phyloP scores from a whole-genome alignment of 2,329 filamentous ascomycete species.

The Cordyceps tenuipes region DNA sequence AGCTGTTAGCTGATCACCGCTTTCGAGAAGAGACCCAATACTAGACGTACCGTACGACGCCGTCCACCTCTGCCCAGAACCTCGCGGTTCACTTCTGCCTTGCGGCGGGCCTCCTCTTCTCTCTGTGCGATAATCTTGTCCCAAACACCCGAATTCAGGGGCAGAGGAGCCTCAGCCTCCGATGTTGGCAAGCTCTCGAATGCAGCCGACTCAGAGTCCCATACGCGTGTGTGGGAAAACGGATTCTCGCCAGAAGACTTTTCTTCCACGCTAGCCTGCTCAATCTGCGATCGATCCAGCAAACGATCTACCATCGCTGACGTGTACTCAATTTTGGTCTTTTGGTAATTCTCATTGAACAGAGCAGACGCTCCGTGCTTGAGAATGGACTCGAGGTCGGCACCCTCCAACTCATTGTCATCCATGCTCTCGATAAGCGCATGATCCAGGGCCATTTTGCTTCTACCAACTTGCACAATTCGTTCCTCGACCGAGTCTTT shows the following conservation, averaged over 20 bases:
- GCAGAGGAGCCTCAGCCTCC: conserved; percentile 41
- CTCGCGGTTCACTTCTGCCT: conserved; percentile 59
- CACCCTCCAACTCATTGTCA: conserved; percentile 65
- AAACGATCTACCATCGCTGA: conserved; percentile 75
- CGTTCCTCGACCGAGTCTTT: conserved; percentile 85
- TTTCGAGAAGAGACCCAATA: not conserved
- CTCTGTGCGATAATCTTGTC: conserved; percentile 80
- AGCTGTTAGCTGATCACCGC: not conserved
- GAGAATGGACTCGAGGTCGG: conserved; percentile 80
- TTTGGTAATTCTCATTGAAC: conserved; percentile 65
- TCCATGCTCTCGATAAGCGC: conserved; percentile 90
- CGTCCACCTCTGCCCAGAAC: conserved; percentile 81
- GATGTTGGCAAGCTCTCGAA: conserved; percentile 55
- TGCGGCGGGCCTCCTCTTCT: conserved; percentile 66
- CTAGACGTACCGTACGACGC: conserved; percentile 39
- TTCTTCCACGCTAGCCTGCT: conserved; percentile 57
- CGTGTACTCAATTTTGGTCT: conserved; percentile 74
- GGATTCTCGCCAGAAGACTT: conserved; percentile 64
- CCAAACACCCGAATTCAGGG: conserved; percentile 68
- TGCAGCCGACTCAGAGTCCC: conserved; percentile 70
- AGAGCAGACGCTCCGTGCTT: conserved; percentile 80
- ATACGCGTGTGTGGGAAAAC: conserved; percentile 85
- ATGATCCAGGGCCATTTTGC: conserved; percentile 93
- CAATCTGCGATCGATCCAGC: conserved; percentile 76
- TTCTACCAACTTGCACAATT: conserved; percentile 90